Evolutionary conservation across 495 filamentous ascomycete species (phyloP), one percentile per base, ranked within the genome.

Genomic region (Podospora tetraspora): DNA sequence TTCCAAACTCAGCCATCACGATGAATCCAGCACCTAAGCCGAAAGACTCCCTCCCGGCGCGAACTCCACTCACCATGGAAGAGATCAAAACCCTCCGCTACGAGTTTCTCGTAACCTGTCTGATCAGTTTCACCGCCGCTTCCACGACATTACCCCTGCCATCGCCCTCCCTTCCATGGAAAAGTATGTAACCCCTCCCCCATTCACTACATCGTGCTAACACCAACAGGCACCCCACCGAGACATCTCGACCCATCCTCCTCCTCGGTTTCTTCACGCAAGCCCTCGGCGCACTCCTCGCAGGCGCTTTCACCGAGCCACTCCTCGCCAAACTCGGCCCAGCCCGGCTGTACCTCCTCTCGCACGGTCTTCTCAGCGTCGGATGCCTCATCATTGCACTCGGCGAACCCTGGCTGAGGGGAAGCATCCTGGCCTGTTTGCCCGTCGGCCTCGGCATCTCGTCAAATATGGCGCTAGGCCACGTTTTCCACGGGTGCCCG

Each of bases 231-330:
- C 27, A 27, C 4, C 27, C 27, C 27, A 27, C 27, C 27, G 27
- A 27, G 3, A 27, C 27, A 27, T 27, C 32, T 3, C 32, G 11
- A 37, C 32, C 32, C 13, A 3, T 4, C 4, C 62, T 90, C 19
- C 92, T 92, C 23, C 96, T 92, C 79, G 88, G 93, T 72, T 72
- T 83, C 58, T 90, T 89, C 3, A 91, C 91, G 2, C 87, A 89
- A 25, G 81, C 88, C 68, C 85, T 87, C 52, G 85, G 90, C 72
- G 79, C 75, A 58, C 72, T 85, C n/a, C 78, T 83, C 37, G 77
- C 88, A 12, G 81, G 85, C 2, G 69, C 93, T 6, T 43, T 1
- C 13, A 5, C 1, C 13, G 13, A 43, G 37, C 16, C 37, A 2
- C 37, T 43, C 1, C 37, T 43, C 1, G 16, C 16, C 37, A 43